Base-by-base conservation (phyloP, 805 yeast genomes). In the Cyberlindnera xylosilytica region DNA sequence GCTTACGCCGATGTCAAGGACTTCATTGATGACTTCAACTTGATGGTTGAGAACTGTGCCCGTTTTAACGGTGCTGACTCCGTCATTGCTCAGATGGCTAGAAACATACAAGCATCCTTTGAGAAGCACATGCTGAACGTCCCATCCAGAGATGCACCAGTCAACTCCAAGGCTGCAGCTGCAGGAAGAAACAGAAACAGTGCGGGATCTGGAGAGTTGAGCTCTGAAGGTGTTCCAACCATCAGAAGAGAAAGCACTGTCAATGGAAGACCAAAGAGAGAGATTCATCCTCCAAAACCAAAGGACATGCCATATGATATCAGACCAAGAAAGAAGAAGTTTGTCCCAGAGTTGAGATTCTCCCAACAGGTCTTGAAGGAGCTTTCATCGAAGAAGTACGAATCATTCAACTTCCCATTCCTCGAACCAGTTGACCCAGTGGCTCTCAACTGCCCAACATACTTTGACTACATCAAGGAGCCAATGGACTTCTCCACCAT, bases 401-500 rank as follows among this genome's bases (percentile, higher is more conserved):
- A 84, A 56, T 74, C 81, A 34, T 83, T 85, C 58, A 82, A 91
- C 51, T 93, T 83, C 66, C 97, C 99, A 23, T 93, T 93, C 57
- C 65, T 91, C 57, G 83, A 78, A 45, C 98, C 99, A 1, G 99
- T 93, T 32, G 98, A 93, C 63, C 93, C 97, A 0, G 89, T 90
- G 24, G 95, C 96, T 13, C 74, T 91, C 58, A 88, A 87, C 56
- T 83, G 95, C 52, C 99, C 99, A 22, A 79, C 89, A 34, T 93
- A 93, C 63, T 77, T 78, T 53, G 95, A 91, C 55, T 70, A 87
- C 43, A 83, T 93, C 45, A 88, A 87, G 64, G 78, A 80, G 54
- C 99, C 99, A 46, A 93, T 93, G 98, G 99, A 93, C 65, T 72
- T 93, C 52, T 81, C 91, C 24, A 88, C 97, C 0, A 76, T 91